Percentiles rank a stretch among this genome's conserved stretches.
phyloP scores from a whole-genome alignment of 257 asterid species.

The Salvia miltiorrhiza region DNA sequence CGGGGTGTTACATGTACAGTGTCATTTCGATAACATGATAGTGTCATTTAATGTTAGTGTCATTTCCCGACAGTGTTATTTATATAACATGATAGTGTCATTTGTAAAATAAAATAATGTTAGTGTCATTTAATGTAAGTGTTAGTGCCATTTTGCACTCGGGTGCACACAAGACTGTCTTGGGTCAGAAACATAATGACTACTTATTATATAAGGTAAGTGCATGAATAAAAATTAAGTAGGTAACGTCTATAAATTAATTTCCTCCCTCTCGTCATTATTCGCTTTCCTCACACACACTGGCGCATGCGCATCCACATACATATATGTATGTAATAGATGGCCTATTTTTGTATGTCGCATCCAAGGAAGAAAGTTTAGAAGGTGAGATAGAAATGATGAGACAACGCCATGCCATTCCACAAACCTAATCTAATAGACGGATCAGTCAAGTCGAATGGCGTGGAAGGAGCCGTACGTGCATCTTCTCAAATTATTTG shows the following conservation, averaged over 20 bases:
- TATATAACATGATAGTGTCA: too few species aligned
- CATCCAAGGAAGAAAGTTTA: not conserved
- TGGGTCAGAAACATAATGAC: not conserved
- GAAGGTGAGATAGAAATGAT: not conserved
- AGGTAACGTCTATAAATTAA: slow-evolving; percentile 25
- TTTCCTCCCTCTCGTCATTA: not conserved
- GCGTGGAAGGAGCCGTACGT: slow-evolving; percentile 24
- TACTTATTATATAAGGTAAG: slow-evolving; percentile 21
- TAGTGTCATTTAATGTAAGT: too few species aligned
- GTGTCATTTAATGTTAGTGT: too few species aligned
- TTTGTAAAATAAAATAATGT: too few species aligned
- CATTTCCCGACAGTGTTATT: too few species aligned
- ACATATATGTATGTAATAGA: not conserved
- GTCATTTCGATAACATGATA: too few species aligned
- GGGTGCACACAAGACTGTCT: too few species aligned
- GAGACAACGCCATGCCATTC: slow-evolving; percentile 3
- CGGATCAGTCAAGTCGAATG: slow-evolving; percentile 23
- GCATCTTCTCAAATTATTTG: not conserved
- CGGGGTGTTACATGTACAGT: too few species aligned
- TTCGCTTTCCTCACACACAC: too few species aligned
- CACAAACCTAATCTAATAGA: not conserved
- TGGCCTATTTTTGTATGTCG: not conserved
- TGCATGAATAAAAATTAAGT: slow-evolving; percentile 6
- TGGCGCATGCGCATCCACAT: not conserved
- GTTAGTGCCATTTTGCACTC: too few species aligned